A percentile compares a stretch with the other conserved stretches of the same genome.
These are phyloP conservation scores for Sporothrix schenckii DNA, from an alignment of 2,329 filamentous ascomycete genomes.

Conservation along the genomic window DNA sequence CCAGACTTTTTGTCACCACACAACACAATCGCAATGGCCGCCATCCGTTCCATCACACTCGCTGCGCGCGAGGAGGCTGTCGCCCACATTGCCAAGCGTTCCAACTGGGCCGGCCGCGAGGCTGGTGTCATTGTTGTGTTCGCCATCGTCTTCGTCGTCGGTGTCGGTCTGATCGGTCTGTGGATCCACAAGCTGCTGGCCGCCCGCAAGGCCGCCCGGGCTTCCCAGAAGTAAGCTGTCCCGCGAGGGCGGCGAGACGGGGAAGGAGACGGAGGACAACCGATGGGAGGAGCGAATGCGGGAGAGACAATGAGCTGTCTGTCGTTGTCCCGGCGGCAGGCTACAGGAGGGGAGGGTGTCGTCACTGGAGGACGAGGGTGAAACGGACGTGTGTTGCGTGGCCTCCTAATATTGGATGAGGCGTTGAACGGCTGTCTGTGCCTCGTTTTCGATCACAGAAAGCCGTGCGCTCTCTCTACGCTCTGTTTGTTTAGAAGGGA, in stretches of 20 bases:
- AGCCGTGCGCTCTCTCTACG: conserved; percentile 25
- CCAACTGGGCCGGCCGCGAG: conserved; percentile 62
- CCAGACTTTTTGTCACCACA: conserved; percentile 21
- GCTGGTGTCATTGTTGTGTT: conserved; percentile 66
- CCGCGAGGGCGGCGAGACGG: not conserved
- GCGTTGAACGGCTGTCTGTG: not conserved
- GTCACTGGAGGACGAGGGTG: conserved; percentile 18
- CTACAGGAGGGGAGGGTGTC: not conserved
- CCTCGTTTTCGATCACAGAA: not conserved
- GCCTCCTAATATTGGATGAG: conserved; percentile 32
- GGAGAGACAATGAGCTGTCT: not conserved
- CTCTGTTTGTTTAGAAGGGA: conserved; percentile 14
- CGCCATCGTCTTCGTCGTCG: conserved; percentile 61
- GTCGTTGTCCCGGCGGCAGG: conserved; percentile 5
- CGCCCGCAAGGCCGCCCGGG: conserved; percentile 40
- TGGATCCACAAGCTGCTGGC: conserved; percentile 47
- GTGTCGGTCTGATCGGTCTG: conserved; percentile 53
- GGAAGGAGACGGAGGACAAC: not conserved
- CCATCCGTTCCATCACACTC: conserved; percentile 41
- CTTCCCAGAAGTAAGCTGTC: conserved; percentile 27
- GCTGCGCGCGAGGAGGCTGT: conserved; percentile 41
- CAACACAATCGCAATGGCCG: conserved; percentile 42
- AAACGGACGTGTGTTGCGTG: conserved; percentile 32
- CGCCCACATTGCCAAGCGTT: conserved; percentile 55
- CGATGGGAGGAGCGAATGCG: not conserved